Evolutionary conservation across 106 monocot species (phyloP).

Genomic region (Acorus calamus): DNA sequence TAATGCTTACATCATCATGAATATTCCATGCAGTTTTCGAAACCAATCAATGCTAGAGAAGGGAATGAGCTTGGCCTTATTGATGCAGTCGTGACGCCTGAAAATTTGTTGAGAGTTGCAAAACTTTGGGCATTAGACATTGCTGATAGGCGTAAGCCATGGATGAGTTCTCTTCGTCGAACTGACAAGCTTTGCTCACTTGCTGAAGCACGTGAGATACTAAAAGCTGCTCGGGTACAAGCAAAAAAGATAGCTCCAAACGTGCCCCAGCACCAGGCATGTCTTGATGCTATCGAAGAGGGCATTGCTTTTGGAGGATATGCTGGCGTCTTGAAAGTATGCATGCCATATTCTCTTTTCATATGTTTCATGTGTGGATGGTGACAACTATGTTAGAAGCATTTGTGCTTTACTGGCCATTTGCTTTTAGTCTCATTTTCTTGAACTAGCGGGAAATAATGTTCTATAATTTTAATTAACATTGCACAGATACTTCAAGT

Average conservation of each 20-base stretch:
- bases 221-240: constrained; percentile 64
- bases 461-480: too few species aligned
- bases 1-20: too few species aligned
- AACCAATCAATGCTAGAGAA: constrained; percentile 66
- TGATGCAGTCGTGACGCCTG: constrained; percentile 51
- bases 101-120: constrained; percentile 61
- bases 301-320: constrained; percentile 82
- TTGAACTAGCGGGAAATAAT: too few species aligned
- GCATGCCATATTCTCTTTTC: neutral
- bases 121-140: constrained; percentile 86
- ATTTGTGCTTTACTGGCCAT: too few species aligned
- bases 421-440: too few species aligned
- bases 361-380: too few species aligned
- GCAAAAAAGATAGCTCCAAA: constrained; percentile 62
- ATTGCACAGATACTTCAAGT: too few species aligned
- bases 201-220: constrained; percentile 58
- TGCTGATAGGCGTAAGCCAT: constrained; percentile 64
- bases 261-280: constrained; percentile 76
- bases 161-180: constrained; percentile 79
- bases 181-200: constrained; percentile 82
- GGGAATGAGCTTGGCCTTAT: constrained; percentile 74
- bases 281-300: constrained; percentile 84
- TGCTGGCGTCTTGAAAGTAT: constrained; percentile 88
- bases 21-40: constrained; percentile 47
- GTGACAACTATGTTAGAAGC: too few species aligned